Evolutionary conservation across 78 protist genomes (phyloP).

Genomic region (Pigoraptor vietnamica): DNA sequence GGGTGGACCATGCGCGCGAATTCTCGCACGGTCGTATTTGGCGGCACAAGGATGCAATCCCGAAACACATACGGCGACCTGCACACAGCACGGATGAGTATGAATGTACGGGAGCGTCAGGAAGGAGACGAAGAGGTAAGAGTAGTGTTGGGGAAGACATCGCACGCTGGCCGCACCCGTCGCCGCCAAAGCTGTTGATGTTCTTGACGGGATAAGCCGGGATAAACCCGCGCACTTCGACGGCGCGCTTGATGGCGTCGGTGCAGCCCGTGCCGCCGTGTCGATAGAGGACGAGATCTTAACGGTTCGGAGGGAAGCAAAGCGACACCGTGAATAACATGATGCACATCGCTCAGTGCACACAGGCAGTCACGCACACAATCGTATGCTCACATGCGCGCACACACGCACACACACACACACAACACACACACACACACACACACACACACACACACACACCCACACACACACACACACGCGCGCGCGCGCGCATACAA

Average conservation of each 20-base stretch:
- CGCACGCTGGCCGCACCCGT: constrained; percentile 8
- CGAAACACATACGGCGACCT: constrained; percentile 20
- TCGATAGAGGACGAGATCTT: constrained; percentile 13
- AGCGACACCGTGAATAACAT: too few relatives aligned
- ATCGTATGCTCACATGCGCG: too few relatives aligned
- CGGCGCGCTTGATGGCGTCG: constrained; percentile 44
- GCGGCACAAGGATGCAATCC: constrained; percentile 50
- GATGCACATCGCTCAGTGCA: too few relatives aligned
- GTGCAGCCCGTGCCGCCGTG: constrained; percentile 50
- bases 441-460: too few relatives aligned
- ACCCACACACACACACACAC: too few relatives aligned
- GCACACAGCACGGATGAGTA: constrained; percentile 4
- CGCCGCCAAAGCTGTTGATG: neutral
- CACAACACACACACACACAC: too few relatives aligned
- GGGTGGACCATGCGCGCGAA: constrained; percentile 14
- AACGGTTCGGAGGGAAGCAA: neutral
- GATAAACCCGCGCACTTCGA: constrained; percentile 29
- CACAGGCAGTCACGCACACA: too few relatives aligned
- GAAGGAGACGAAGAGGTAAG: constrained; percentile 24
- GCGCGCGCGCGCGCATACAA: too few relatives aligned
- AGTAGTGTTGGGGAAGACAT: neutral
- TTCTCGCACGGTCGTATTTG: constrained; percentile 46
- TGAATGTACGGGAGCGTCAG: constrained; percentile 30
- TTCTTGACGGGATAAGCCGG: constrained; percentile 43
- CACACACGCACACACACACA: too few relatives aligned